Conservation (phyloP, 805 yeast species). For the Kodamaea nitidulidarum region DNA sequence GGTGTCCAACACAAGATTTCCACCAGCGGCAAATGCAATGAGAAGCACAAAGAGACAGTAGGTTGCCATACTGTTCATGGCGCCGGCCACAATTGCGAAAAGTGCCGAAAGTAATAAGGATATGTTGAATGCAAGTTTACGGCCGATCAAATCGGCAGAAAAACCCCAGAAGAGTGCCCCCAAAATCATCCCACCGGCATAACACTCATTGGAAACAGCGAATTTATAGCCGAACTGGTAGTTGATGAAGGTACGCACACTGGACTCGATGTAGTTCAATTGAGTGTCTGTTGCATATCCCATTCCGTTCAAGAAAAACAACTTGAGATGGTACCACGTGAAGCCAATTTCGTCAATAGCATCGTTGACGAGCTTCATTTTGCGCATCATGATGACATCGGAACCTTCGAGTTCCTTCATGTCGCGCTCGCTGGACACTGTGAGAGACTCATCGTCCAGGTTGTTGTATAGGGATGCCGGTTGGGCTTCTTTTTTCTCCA, state of each 20-base stretch:
- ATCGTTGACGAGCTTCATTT: conserved; percentile 26
- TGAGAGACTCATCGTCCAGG: conserved; percentile 7
- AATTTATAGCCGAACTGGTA: conserved; percentile 44
- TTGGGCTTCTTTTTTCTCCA: neutral
- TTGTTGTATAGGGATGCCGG: conserved; percentile 7
- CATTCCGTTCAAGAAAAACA: conserved; percentile 34
- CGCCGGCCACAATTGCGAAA: conserved; percentile 53
- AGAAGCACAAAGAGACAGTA: conserved; percentile 48
- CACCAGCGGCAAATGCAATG: conserved; percentile 48
- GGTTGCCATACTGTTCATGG: conserved; percentile 46
- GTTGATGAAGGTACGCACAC: conserved; percentile 44
- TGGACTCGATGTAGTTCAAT: conserved; percentile 44
- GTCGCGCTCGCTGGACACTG: conserved; percentile 10
- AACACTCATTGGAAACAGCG: conserved; percentile 36
- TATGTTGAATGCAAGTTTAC: conserved; percentile 20
- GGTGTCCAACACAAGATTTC: conserved; percentile 53
- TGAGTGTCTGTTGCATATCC: conserved; percentile 45
- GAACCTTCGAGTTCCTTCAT: conserved; percentile 13
- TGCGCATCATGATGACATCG: conserved; percentile 18
- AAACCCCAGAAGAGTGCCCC: conserved; percentile 59
- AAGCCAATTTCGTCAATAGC: conserved; percentile 40
- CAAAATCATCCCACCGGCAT: conserved; percentile 41
- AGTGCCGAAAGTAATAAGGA: conserved; percentile 46
- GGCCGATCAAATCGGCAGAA: conserved; percentile 33
- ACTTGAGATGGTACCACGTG: conserved; percentile 43